Evolutionary conservation across 768 basidiomycete genomes (phyloP).

Genomic region (Leccinum sublutescens): DNA sequence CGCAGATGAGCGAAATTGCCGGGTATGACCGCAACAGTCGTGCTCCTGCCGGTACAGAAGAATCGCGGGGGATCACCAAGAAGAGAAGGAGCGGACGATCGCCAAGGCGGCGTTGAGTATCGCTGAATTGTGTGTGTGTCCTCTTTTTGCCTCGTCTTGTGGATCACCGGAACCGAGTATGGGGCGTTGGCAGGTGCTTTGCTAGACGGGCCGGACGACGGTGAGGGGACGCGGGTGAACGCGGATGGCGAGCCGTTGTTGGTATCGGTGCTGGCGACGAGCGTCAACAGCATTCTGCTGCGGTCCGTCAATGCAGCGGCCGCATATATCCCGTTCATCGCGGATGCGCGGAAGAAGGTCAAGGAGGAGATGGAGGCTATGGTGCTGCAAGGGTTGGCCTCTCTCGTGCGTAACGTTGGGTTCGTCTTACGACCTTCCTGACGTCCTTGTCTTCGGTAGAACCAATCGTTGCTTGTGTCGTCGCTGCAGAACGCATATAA

Average conservation of each 20-base stretch:
- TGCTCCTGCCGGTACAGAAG: neutral
- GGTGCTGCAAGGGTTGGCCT: constrained; percentile 76
- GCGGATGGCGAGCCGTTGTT: constrained; percentile 8
- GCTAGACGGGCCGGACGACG: constrained; percentile 41
- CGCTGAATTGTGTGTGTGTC: constrained; percentile 78
- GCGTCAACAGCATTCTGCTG: constrained; percentile 48
- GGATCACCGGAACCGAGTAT: neutral
- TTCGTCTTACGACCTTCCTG: neutral
- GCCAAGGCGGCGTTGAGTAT: constrained; percentile 92
- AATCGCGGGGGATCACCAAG: constrained; percentile 45
- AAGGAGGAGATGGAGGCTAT: constrained; percentile 88
- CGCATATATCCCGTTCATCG: constrained; percentile 67
- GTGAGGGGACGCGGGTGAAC: neutral
- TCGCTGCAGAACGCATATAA: constrained; percentile 97
- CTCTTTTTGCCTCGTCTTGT: neutral
- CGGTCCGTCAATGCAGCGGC: constrained; percentile 73
- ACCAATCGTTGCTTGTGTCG: constrained; percentile 87
- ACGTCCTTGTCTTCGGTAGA: constrained; percentile 42
- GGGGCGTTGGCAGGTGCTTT: constrained; percentile 45
- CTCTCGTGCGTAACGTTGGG: constrained; percentile 54
- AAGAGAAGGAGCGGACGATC: constrained; percentile 82
- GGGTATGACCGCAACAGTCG: constrained; percentile 5
- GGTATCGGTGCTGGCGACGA: constrained; percentile 10
- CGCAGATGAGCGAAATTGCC: constrained; percentile 75
- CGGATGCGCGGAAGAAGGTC: constrained; percentile 66